Evolutionary conservation across 371 early-diverging fungal genomes (phyloP).

Genomic region (Nematocida homosporus): DNA sequence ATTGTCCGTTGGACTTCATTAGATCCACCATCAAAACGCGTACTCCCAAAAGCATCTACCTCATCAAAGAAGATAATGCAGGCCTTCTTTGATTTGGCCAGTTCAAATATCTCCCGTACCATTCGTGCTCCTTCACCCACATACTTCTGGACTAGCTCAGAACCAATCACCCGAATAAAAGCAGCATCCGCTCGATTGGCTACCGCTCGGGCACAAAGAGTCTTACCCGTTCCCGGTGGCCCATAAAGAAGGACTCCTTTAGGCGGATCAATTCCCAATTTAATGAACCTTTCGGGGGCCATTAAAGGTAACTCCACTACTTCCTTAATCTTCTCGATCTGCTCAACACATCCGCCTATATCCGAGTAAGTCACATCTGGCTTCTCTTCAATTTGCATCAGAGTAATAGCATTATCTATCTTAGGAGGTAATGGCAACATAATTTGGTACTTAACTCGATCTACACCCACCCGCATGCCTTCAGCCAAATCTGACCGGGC

Average conservation of each 20-base stretch:
- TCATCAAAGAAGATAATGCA: constrained; percentile 99
- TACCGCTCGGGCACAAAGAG: constrained; percentile 96
- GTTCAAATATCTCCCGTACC: constrained; percentile 97
- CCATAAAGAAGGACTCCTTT: constrained; percentile 95
- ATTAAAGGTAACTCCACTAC: constrained; percentile 94
- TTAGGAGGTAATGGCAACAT: constrained; percentile 96
- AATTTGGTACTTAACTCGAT: constrained; percentile 95
- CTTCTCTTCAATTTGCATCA: constrained; percentile 99
- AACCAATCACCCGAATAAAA: constrained; percentile 98
- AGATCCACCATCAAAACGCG: constrained; percentile 90
- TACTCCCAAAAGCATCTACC: constrained; percentile 97
- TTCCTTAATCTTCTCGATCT: constrained; percentile 97
- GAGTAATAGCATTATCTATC: constrained; percentile 96
- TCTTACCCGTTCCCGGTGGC: constrained; percentile 99
- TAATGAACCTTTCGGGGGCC: constrained; percentile 81
- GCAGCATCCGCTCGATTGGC: constrained; percentile 98
- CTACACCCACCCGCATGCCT: constrained; percentile 98
- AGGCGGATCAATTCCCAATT: constrained; percentile 87
- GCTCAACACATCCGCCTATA: constrained; percentile 98
- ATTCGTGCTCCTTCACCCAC: constrained; percentile 99
- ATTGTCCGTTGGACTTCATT: constrained; percentile 99
- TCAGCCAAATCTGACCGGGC: constrained; percentile 95
- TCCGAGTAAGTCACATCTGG: constrained; percentile 97
- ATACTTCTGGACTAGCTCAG: constrained; percentile 96
- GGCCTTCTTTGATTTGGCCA: constrained; percentile 95